Evolutionary conservation across 2,329 filamentous ascomycete genomes (phyloP), one percentile per base, ranked within the genome.

Genomic region (Dactylonectria macrodidyma): DNA sequence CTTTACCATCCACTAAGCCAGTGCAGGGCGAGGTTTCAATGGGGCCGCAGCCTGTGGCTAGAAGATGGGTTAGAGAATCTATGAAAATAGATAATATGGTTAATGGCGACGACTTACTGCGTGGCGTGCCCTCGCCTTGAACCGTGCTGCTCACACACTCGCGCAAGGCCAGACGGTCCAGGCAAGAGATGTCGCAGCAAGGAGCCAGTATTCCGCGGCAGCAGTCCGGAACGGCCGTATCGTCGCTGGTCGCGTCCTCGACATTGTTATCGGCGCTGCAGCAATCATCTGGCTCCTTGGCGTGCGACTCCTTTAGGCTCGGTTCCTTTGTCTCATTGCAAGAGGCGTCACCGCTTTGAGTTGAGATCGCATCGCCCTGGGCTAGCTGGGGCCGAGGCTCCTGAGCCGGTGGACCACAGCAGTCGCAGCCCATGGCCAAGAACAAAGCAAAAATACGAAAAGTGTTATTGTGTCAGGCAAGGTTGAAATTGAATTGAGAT

Each of bases 91-190:
- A 26, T 4, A 1, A 6, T 51, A 14, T 6, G 2, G 46, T 1
- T 8, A 14, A 16, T 19, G 10, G 12, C 48, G 1, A 44, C 12
- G 33, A 16, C 56, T 68, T 63, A 73, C 57, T 24, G 22, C 48
- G 38, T 24, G 36, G 50, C 38, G 57, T 24, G 22, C 22, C 36
- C 11, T 34, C 50, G 5, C 41, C 12, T 9, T 48, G 36, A 9
- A 59, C 34, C 48, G 33, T 6, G 54, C 38, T 72, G 69, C 59
- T 62, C 64, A 76, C 63, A 68, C 82, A 85, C 65, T 82, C 83
- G 3, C 82, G 81, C 26, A 84, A 65, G 6, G 84, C 85, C 7
- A 87, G 68, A 24, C 83, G 81, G 52, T 84, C 81, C 58, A 86
- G 76, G 68, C 83, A 85, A 38, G 81, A 78, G 9, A 69, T 66